Percentiles rank a stretch among this genome's conserved stretches.
Evolutionary conservation across 2,329 filamentous ascomycete species (phyloP).

Genomic region (Camillea tinctor): DNA sequence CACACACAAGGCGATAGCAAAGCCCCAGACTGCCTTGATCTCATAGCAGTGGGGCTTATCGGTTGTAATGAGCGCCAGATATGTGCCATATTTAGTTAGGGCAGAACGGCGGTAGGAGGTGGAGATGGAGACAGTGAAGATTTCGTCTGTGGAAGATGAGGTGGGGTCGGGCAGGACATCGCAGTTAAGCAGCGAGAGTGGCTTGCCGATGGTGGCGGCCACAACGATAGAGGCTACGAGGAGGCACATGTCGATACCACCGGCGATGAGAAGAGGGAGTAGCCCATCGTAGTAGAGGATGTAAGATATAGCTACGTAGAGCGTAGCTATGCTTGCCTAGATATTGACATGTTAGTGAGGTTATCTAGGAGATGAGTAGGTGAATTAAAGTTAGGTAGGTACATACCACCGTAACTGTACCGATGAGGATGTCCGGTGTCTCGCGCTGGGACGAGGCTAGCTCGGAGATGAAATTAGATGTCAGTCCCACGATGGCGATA

Average conservation of each 20-base stretch:
- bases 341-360: constrained; percentile 14
- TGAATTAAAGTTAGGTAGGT: neutral
- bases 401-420: constrained; percentile 76
- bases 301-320: constrained; percentile 78
- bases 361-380: neutral
- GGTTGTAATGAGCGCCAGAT: constrained; percentile 49
- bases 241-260: constrained; percentile 64
- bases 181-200: constrained; percentile 77
- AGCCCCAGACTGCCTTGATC: constrained; percentile 84
- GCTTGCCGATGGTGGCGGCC: constrained; percentile 74
- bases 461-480: constrained; percentile 76
- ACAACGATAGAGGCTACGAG: constrained; percentile 78
- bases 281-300: constrained; percentile 78
- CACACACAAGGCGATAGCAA: constrained; percentile 75
- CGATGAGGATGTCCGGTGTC: constrained; percentile 72
- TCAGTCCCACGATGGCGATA: constrained; percentile 75
- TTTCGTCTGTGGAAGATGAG: constrained; percentile 31
- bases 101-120: constrained; percentile 17
- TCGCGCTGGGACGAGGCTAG: constrained; percentile 66
- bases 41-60: constrained; percentile 70
- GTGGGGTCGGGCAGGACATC: constrained; percentile 43
- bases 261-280: constrained; percentile 70
- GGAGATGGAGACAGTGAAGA: constrained; percentile 30
- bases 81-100: constrained; percentile 33
- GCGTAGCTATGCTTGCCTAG: constrained; percentile 76